Percentiles rank a stretch among this genome's conserved stretches.
Evolutionary conservation across 1,284 basidiomycete species (phyloP).

Genomic region (Athelia psychrophila): DNA sequence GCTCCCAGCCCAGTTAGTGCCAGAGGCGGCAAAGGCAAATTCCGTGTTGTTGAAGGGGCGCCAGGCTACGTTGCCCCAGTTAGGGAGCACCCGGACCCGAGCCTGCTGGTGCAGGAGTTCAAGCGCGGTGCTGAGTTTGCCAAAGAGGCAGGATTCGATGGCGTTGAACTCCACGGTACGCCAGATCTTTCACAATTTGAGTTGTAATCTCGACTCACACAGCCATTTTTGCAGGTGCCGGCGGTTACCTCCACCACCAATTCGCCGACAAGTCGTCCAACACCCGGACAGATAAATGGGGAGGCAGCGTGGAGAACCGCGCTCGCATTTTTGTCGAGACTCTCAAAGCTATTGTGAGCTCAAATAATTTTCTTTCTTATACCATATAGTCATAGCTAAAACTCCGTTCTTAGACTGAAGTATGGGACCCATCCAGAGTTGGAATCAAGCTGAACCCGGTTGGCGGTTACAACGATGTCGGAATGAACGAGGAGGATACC

Average conservation of each 20-base stretch:
- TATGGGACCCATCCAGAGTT: conserved; percentile 35
- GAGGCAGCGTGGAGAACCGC: conserved; percentile 42
- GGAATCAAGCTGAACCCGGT: conserved; percentile 39
- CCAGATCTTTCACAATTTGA: not conserved
- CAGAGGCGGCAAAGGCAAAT: conserved; percentile 34
- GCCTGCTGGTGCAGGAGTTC: conserved; percentile 29
- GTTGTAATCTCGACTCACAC: not conserved
- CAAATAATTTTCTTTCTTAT: no score
- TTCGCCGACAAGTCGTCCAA: conserved; percentile 40
- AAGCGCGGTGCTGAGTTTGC: conserved; percentile 35
- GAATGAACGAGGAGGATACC: conserved; percentile 6
- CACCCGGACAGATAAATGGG: conserved; percentile 44
- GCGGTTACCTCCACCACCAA: conserved; percentile 41
- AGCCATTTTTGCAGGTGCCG: conserved; percentile 15
- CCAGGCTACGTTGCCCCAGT: conserved; percentile 9
- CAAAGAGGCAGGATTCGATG: conserved; percentile 46
- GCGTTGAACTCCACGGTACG: conserved; percentile 33
- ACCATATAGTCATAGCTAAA: no score
- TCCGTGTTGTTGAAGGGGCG: conserved; percentile 17
- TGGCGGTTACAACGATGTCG: conserved; percentile 26
- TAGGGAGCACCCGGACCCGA: conserved; percentile 18
- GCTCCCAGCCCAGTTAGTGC: conserved; percentile 36
- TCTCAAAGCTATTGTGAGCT: conserved; percentile 28
- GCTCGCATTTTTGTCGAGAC: conserved; percentile 37
- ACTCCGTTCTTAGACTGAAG: conserved; percentile 9